Evolutionary conservation across 805 yeast species (phyloP).

Genomic region (Hanseniaspora lachancei): DNA sequence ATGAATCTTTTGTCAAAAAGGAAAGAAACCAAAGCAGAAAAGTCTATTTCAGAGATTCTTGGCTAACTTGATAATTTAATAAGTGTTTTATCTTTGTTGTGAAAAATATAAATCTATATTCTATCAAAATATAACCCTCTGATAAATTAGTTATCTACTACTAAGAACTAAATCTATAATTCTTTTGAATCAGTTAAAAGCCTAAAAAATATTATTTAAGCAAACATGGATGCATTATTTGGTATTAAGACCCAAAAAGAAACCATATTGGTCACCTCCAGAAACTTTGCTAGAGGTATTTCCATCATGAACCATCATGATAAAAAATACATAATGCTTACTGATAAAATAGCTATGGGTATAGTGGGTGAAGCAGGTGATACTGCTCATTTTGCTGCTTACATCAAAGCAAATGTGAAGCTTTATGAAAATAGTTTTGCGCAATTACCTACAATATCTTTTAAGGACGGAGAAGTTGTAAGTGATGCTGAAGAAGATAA

Average conservation of each 20-base stretch:
- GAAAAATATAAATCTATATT: no score
- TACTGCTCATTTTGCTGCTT: slow-evolving; percentile 89
- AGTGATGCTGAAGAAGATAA: background rate
- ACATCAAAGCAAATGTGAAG: slow-evolving; percentile 82
- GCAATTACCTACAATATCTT: slow-evolving; percentile 4
- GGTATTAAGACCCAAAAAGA: slow-evolving; percentile 74
- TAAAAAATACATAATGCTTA: slow-evolving; percentile 65
- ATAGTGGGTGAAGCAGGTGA: slow-evolving; percentile 95
- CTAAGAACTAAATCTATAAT: background rate
- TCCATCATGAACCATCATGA: slow-evolving; percentile 66
- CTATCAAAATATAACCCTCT: no score
- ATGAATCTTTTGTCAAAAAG: no score
- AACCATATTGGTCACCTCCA: slow-evolving; percentile 85
- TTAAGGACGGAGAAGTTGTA: background rate
- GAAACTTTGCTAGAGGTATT: slow-evolving; percentile 84
- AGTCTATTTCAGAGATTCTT: no score
- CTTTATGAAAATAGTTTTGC: slow-evolving; percentile 73
- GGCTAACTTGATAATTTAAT: no score
- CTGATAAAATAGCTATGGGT: slow-evolving; percentile 69
- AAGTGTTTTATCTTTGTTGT: no score
- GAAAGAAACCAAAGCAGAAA: no score
- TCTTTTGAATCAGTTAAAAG: background rate
- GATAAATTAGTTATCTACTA: background rate
- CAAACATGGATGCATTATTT: slow-evolving; percentile 70
- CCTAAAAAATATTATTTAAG: background rate